phyloP scores from a whole-genome alignment of 805 yeast genomes.

The Myxozyma mucilagina region DNA sequence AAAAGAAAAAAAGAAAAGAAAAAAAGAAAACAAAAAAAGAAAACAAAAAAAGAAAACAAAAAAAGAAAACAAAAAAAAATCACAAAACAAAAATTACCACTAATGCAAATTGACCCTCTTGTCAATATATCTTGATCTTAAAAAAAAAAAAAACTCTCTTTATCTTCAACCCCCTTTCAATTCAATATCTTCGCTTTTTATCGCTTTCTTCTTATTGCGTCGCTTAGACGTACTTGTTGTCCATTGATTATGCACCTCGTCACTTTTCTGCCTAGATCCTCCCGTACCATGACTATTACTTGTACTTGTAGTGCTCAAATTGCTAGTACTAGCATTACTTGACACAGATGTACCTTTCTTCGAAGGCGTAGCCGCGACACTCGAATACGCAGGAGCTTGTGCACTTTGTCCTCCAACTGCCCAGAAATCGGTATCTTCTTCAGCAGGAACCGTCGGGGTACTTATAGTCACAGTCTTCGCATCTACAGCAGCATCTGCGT shows the following conservation, averaged over 20 bases:
- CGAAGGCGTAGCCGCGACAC: background rate
- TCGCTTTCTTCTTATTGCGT: conserved; percentile 10
- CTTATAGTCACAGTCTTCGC: background rate
- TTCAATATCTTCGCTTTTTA: conserved; percentile 8
- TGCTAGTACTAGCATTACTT: too few relatives aligned
- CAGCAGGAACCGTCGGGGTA: background rate
- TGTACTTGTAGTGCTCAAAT: too few relatives aligned
- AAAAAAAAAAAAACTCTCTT: background rate
- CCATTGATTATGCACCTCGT: conserved; percentile 18
- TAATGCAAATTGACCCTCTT: too few relatives aligned
- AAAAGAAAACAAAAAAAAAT: background rate
- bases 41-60: background rate
- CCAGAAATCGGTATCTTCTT: conserved; percentile 19
- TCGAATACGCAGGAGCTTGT: background rate
- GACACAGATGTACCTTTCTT: background rate
- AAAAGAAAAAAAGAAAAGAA: background rate
- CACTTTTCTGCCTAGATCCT: too few relatives aligned
- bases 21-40: background rate
- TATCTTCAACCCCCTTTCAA: conserved; percentile 17
- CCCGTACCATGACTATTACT: too few relatives aligned
- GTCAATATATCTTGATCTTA: background rate
- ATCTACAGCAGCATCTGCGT: conserved; percentile 23
- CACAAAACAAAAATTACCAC: background rate
- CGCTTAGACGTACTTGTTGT: conserved; percentile 24
- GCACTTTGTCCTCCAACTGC: conserved; percentile 11